Conservation (phyloP, 2,329 filamentous ascomycete species). For the Claviceps sp. region DNA sequence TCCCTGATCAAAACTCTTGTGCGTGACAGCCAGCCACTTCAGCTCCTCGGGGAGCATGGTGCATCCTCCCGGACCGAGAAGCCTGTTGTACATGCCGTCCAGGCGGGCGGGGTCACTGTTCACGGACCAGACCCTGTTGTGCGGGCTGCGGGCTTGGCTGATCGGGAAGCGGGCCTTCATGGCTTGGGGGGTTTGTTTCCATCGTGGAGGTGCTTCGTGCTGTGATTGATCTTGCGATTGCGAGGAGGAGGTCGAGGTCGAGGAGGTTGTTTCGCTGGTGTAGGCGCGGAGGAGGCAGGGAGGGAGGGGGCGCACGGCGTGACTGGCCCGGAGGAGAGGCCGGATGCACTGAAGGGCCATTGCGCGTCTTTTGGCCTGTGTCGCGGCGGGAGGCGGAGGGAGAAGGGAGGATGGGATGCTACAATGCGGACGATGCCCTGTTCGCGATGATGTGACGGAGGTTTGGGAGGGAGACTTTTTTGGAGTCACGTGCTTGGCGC, state of each 20-base stretch:
- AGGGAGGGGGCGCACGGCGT: conserved; percentile 10
- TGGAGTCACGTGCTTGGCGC: too few species aligned
- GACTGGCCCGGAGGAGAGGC: conserved; percentile 15
- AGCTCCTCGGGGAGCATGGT: conserved; percentile 73
- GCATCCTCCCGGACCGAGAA: conserved; percentile 62
- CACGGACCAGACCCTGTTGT: conserved; percentile 45
- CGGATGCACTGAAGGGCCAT: conserved; percentile 22
- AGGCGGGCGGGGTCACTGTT: conserved; percentile 64
- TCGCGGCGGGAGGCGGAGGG: too few species aligned
- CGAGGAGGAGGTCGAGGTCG: conserved; percentile 13
- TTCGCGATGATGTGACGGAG: too few species aligned
- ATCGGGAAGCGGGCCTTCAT: conserved; percentile 59
- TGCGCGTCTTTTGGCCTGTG: too few species aligned
- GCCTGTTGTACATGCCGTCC: conserved; percentile 61
- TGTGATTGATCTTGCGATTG: neutral
- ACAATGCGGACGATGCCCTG: too few species aligned
- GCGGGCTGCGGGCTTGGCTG: conserved; percentile 41
- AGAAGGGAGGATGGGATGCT: too few species aligned
- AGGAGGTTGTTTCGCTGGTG: conserved; percentile 12
- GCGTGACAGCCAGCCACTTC: conserved; percentile 93
- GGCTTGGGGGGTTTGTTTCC: conserved; percentile 53
- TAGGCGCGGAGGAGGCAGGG: conserved; percentile 17
- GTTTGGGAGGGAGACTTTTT: too few species aligned
- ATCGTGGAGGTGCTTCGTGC: conserved; percentile 35
- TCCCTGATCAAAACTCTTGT: conserved; percentile 97